Conservation (phyloP, 495 filamentous ascomycete genomes). For the Apodospora peruviana region DNA sequence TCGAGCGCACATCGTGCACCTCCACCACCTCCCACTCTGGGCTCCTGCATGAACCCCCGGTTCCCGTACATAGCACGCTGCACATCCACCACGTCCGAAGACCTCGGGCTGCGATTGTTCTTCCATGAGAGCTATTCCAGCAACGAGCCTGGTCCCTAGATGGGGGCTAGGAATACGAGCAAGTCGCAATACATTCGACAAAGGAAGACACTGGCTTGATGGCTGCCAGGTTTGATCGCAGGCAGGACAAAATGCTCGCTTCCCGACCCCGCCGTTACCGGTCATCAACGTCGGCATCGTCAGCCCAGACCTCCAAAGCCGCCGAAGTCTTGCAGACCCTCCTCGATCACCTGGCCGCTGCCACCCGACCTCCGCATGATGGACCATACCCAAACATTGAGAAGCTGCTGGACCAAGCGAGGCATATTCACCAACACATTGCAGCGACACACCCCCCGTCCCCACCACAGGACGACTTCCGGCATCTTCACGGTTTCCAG, state of each 20-base stretch:
- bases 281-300: conserved; percentile 57
- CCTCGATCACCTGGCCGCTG: conserved; percentile 46
- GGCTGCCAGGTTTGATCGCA: no score
- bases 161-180: conserved; percentile 19
- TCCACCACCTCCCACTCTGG: no score
- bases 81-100: no score
- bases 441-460: conserved; percentile 38
- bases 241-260: conserved; percentile 31
- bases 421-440: conserved; percentile 42
- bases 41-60: no score
- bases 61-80: no score
- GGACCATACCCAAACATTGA: conserved; percentile 38
- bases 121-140: conserved; percentile 19
- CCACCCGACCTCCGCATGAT: conserved; percentile 10
- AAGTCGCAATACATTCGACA: conserved; percentile 9
- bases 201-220: conserved; percentile 19
- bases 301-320: conserved; percentile 49
- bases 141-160: conserved; percentile 19
- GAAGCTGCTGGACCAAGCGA: conserved; percentile 32
- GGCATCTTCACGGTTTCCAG: conserved; percentile 76
- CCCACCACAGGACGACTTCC: conserved; percentile 68
- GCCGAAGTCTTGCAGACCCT: conserved; percentile 55
- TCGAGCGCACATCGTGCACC: no score
- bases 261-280: conserved; percentile 49
- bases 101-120: background rate